Evolutionary conservation across 2,329 filamentous ascomycete species (phyloP).

Genomic region (Helotiales sp.): DNA sequence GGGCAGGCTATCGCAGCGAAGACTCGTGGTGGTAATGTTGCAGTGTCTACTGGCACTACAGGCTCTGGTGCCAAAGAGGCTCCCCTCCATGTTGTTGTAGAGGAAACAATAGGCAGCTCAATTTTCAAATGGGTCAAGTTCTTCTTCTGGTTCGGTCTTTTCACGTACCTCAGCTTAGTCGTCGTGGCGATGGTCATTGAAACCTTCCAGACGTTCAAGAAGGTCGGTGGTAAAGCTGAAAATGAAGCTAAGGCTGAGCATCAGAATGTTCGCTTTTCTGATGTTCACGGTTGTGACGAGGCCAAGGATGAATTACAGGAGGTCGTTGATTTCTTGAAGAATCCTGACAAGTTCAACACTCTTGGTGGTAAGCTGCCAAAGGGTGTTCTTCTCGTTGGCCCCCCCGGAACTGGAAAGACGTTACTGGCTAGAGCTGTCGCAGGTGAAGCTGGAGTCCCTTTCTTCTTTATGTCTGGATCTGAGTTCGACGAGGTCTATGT

Average conservation of each 20-base stretch:
- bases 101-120: slow-evolving; percentile 77
- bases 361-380: slow-evolving; percentile 96
- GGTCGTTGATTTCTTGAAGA: slow-evolving; percentile 92
- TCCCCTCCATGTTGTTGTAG: slow-evolving; percentile 93
- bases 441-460: slow-evolving; percentile 94
- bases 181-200: slow-evolving; percentile 82
- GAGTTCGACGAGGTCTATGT: slow-evolving; percentile 99
- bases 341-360: slow-evolving; percentile 89
- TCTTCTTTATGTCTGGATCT: slow-evolving; percentile 99
- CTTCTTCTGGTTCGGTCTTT: slow-evolving; percentile 72
- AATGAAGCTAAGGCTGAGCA: slow-evolving; percentile 91
- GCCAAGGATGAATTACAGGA: slow-evolving; percentile 98
- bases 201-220: slow-evolving; percentile 75
- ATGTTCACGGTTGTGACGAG: slow-evolving; percentile 97
- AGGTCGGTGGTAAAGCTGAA: slow-evolving; percentile 67
- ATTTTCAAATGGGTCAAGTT: slow-evolving; percentile 95
- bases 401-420: slow-evolving; percentile 96
- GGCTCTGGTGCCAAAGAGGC: slow-evolving; percentile 73
- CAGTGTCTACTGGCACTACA: slow-evolving; percentile 44
- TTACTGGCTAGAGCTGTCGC: slow-evolving; percentile 92
- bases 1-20: slow-evolving; percentile 80
- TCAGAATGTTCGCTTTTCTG: slow-evolving; percentile 86
- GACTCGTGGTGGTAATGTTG: slow-evolving; percentile 64
- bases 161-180: slow-evolving; percentile 78
- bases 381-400: slow-evolving; percentile 90